Evolutionary conservation across 83 land plant species (phyloP).

Genomic region (Isoetes engelmannii): DNA sequence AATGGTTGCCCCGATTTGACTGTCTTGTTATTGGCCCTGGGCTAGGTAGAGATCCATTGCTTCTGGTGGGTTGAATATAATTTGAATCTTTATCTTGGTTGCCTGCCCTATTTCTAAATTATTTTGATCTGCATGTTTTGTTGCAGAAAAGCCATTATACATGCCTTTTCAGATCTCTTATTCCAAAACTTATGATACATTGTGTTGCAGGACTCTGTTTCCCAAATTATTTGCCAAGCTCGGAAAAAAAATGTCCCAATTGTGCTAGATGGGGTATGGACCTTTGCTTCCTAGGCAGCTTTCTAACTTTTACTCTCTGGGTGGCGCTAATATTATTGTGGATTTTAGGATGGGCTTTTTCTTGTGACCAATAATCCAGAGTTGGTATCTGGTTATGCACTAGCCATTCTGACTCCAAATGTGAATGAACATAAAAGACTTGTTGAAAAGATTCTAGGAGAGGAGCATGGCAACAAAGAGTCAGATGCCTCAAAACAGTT

Average conservation of each 20-base stretch:
- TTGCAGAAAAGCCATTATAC: no score
- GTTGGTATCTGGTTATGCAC: slow-evolving; percentile 62
- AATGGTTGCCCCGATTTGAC: slow-evolving; percentile 92
- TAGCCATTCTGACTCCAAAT: slow-evolving; percentile 87
- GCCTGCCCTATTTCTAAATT: no score
- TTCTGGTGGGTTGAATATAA: slow-evolving; percentile 47
- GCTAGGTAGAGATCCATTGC: slow-evolving; percentile 91
- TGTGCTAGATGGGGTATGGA: slow-evolving; percentile 82
- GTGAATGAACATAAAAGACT: slow-evolving; percentile 86
- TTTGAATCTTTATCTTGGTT: no score
- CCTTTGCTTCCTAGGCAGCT: neutral
- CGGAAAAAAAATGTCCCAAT: slow-evolving; percentile 56
- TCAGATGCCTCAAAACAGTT: slow-evolving; percentile 51
- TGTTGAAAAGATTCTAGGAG: slow-evolving; percentile 53
- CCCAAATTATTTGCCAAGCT: slow-evolving; percentile 63
- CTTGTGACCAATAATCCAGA: slow-evolving; percentile 79
- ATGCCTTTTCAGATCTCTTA: neutral
- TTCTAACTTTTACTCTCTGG: neutral
- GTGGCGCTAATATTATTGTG: slow-evolving; percentile 10
- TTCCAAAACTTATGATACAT: neutral
- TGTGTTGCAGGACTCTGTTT: slow-evolving; percentile 67
- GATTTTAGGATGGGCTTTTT: slow-evolving; percentile 82
- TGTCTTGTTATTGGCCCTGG: slow-evolving; percentile 95
- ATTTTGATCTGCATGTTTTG: no score
- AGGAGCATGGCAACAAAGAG: slow-evolving; percentile 40